Evolutionary conservation across 371 early-diverging fungal genomes (phyloP), one percentile per base, ranked within the genome.

Genomic region (Mucor ambiguus): DNA sequence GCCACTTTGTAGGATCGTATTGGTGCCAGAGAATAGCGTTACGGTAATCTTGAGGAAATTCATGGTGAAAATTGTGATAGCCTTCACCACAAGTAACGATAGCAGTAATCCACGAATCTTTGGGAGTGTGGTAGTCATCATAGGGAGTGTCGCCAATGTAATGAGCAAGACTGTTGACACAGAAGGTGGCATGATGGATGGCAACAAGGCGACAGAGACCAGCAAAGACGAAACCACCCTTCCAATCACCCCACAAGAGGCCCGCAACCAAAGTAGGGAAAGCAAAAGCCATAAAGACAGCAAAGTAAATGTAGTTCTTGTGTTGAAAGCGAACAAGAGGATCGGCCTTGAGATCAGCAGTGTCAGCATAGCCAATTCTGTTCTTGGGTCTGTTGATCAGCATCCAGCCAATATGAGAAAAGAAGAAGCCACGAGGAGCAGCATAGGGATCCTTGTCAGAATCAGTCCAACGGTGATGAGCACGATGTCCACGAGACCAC

Each of bases 1-100:
- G 75, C 97, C 96, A 96, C 80, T 96, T 97, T 67, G 98, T 96
- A 52, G 97, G 98, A 70, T 97, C 96, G 74, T 95, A 97, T 80
- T 97, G 96, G 63, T 90, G 87, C 76, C 86, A 92, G 67, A 83
- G 72, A 74, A 97, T 92, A 56, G 95, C 97, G 71, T 97, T 97
- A 64, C 98, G 91, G 81, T 95, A 97, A 78, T 97, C 98, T 66
- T 90, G 87, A 63, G 98, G 98, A 84, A 96, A 97, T 79, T 96
- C 93, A 83, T 96, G 96, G 69, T 95, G 95, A 80, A 93, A 93
- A 78, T 93, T 93, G 82, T 93, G 95, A 73, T 93, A 93, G 6
- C 93, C 93, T 76, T 95, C 93, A 49, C 94, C 94, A 72, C 92
- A 75, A 5, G 93, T 93, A 44, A 93, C 86, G 48, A 93, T 64